phyloP scores from a whole-genome alignment of 202 grass and related monocot genomes.

The Musa balbisiana region DNA sequence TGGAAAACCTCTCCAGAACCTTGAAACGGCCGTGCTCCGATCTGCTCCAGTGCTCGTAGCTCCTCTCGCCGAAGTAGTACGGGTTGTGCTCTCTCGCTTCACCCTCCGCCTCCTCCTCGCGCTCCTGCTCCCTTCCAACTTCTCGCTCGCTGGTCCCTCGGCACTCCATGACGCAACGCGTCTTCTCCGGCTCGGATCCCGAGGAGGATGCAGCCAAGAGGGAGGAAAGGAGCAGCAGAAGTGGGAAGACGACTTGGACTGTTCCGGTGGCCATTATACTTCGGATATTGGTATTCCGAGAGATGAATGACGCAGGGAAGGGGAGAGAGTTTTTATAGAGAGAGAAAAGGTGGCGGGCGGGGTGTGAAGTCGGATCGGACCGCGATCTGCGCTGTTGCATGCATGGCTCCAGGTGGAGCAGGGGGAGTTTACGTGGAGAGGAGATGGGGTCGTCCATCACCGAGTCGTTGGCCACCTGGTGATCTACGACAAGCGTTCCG shows the following conservation, averaged over 20 bases:
- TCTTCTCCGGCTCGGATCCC: not conserved
- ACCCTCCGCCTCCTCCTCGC: not conserved
- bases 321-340: not conserved
- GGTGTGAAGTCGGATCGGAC: too few species aligned
- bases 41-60: slow-evolving; percentile 19
- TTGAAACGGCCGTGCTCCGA: slow-evolving; percentile 26
- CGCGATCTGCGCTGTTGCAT: not conserved
- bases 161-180: not conserved
- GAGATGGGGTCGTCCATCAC: not conserved
- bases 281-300: not conserved
- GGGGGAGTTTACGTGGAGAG: not conserved
- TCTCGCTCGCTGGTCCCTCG: not conserved
- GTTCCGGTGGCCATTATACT: not conserved
- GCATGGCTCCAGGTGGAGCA: not conserved
- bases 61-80: slow-evolving; percentile 3
- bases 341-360: not conserved
- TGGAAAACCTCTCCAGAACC: slow-evolving; percentile 26
- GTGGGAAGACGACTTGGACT: not conserved
- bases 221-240: not conserved
- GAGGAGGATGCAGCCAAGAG: not conserved
- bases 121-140: not conserved
- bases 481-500: not conserved
- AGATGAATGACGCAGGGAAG: not conserved
- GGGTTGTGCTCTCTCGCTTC: not conserved
- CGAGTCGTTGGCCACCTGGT: not conserved